Base-by-base conservation (phyloP, 2,329 filamentous ascomycete species). In the Monosporascus sp. region DNA sequence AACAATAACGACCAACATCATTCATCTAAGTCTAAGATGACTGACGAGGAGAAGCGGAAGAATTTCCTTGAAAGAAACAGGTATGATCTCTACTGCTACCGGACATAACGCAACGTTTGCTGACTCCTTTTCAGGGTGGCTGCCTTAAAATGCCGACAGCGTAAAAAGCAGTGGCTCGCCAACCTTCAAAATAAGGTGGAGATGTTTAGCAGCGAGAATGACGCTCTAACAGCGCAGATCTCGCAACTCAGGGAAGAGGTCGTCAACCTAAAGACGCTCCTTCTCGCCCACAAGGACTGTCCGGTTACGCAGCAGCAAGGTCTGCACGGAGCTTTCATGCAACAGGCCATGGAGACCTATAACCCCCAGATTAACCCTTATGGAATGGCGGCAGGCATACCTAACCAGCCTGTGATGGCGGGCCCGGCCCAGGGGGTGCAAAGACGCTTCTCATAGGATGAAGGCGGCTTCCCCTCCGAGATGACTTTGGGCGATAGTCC, bases 81-180 rank as follows among this genome's bases (percentile, higher is more conserved):
- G 93, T 96, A 83, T 64, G 83, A 74, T 47, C 9, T 20, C 50
- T 44, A 47, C 7, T 27, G 9, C 15, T 20, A 49, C 22, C 18
- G 47, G 41, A 5, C 48, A 7, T 24, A 24, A 15, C 11, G 14
- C 17, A 27, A 24, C 20, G 3, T 3, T 45, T 54, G 20, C 61
- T 70, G 64, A 70, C 54, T 35, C 5, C 41, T 11, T 14, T 48
- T 41, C n/a, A 97, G 94, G 68, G 91, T 99, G 59, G 94, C 94
- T 57, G 94, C 94, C 3, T 78, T 99, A 55, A 99, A 99, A 68
- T 99, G 94, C 72, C 88, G 94, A 56, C 94, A 99, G 71, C 84
- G 94, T 20, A 99, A 99, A 80, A 99, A 99, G 80, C 94, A 97
- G 69, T 99, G 94, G 94, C 82, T 97, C 53, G 89, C 89, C 35